Evolutionary conservation across 192 early-diverging fungal species (phyloP).

Genomic region (Coemansia sp.): DNA sequence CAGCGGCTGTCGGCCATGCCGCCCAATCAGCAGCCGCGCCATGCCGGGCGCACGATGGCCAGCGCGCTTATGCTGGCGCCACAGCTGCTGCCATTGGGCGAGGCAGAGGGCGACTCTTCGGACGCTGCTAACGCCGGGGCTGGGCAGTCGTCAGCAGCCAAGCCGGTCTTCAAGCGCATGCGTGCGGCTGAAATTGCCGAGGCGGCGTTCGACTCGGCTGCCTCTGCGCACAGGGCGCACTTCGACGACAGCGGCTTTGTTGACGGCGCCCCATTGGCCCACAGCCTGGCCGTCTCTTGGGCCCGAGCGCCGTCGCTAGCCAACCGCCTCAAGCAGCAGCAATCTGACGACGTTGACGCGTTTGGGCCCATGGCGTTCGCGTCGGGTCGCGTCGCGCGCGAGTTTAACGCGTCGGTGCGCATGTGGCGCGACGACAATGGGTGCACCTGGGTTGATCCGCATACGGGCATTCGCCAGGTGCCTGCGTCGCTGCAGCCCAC

Average conservation of each 20-base stretch:
- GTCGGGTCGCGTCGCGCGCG: constrained; percentile 36
- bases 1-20: background rate
- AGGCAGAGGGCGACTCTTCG: constrained; percentile 4
- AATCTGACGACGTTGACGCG: constrained; percentile 1
- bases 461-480: constrained; percentile 52
- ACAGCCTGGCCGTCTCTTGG: constrained; percentile 41
- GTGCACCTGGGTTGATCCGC: constrained; percentile 52
- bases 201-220: constrained; percentile 31
- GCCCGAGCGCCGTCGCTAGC: constrained; percentile 29
- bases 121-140: background rate
- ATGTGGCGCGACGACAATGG: constrained; percentile 57
- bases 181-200: constrained; percentile 39
- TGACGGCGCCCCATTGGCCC: constrained; percentile 39
- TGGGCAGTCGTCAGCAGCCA: constrained; percentile 6
- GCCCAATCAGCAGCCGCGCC: background rate
- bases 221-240: constrained; percentile 26
- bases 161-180: constrained; percentile 37
- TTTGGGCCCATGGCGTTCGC: constrained; percentile 49
- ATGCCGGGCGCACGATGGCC: constrained; percentile 35
- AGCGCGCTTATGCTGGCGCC: constrained; percentile 23
- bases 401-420: constrained; percentile 45
- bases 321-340: constrained; percentile 38
- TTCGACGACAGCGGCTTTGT: constrained; percentile 52
- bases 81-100: background rate
- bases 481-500: constrained; percentile 49